Conservation (phyloP, 31 red algal species). For the Endocladia muricata region DNA sequence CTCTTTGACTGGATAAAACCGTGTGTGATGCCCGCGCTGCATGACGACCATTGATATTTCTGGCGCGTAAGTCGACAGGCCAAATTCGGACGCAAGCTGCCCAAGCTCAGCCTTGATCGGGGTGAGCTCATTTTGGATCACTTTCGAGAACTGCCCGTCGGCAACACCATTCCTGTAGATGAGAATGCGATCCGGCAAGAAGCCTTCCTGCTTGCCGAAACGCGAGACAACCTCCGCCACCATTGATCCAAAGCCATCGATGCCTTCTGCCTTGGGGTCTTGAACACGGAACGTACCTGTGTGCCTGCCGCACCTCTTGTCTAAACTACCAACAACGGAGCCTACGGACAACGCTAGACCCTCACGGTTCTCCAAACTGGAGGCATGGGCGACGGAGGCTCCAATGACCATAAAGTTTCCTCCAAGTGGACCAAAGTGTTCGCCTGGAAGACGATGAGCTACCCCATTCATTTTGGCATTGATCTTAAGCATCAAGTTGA, state of each 20-base stretch:
- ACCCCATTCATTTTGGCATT: slow-evolving; percentile 73
- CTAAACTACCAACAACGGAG: slow-evolving; percentile 59
- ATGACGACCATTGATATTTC: slow-evolving; percentile 66
- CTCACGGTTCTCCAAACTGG: slow-evolving; percentile 15
- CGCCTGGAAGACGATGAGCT: slow-evolving; percentile 41
- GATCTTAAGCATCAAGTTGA: slow-evolving; percentile 70
- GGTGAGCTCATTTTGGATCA: slow-evolving; percentile 43
- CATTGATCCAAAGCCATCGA: slow-evolving; percentile 46
- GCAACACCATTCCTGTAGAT: slow-evolving; percentile 78
- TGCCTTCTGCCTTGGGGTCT: slow-evolving; percentile 33
- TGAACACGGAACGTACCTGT: slow-evolving; percentile 52
- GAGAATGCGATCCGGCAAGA: slow-evolving; percentile 63
- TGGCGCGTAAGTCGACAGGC: slow-evolving; percentile 19
- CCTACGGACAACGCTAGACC: slow-evolving; percentile 37
- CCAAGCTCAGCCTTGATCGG: neutral
- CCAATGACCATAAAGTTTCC: slow-evolving; percentile 62
- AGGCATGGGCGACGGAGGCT: slow-evolving; percentile 51
- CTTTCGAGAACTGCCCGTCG: slow-evolving; percentile 55
- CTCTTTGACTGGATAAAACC: slow-evolving; percentile 48
- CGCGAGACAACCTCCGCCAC: slow-evolving; percentile 12
- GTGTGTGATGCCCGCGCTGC: slow-evolving; percentile 67
- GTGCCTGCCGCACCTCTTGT: slow-evolving; percentile 48
- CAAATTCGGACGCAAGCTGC: neutral
- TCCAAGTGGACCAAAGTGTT: slow-evolving; percentile 34
- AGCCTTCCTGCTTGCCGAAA: slow-evolving; percentile 26